Percentiles rank a stretch among this genome's conserved stretches.
These are phyloP conservation scores for Mortierella sp. DNA, from an alignment of 371 early-diverging fungal species.

Conservation along the genomic window DNA sequence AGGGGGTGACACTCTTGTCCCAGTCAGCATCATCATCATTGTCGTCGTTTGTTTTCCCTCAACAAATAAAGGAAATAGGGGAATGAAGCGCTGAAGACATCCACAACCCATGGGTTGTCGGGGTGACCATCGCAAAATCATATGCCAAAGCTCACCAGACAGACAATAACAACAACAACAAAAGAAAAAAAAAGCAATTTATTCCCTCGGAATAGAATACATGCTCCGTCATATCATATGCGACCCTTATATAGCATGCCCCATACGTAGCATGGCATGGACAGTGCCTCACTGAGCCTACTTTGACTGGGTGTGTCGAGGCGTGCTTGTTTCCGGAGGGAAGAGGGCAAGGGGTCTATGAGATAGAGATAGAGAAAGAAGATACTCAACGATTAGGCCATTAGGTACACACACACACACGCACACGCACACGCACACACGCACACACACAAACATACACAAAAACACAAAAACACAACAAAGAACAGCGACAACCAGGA, in stretches of 20 bases:
- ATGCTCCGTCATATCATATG: not conserved
- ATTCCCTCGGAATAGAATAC: not conserved
- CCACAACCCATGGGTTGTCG: conserved; percentile 54
- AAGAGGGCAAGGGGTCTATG: too few relatives aligned
- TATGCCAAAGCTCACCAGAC: conserved; percentile 50
- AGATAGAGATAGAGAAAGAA: not conserved
- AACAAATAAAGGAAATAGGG: not conserved
- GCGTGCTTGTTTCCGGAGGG: not conserved
- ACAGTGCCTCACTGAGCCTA: not conserved
- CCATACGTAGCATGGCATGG: not conserved
- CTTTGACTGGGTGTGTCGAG: not conserved
- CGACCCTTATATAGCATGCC: not conserved
- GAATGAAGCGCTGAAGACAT: not conserved
- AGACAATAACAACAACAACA: not conserved
- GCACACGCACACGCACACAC: too few relatives aligned
- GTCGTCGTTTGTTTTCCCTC: not conserved
- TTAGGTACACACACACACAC: too few relatives aligned
- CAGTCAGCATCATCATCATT: not conserved
- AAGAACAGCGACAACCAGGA: not conserved
- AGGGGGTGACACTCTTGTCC: not conserved
- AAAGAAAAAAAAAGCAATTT: not conserved
- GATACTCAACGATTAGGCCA: not conserved
- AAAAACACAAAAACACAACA: too few relatives aligned
- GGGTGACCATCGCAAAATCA: conserved; percentile 25
- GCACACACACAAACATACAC: too few relatives aligned